phyloP scores from a whole-genome alignment of 1,139 yeast species.

The Yamadazyma diospyri region DNA sequence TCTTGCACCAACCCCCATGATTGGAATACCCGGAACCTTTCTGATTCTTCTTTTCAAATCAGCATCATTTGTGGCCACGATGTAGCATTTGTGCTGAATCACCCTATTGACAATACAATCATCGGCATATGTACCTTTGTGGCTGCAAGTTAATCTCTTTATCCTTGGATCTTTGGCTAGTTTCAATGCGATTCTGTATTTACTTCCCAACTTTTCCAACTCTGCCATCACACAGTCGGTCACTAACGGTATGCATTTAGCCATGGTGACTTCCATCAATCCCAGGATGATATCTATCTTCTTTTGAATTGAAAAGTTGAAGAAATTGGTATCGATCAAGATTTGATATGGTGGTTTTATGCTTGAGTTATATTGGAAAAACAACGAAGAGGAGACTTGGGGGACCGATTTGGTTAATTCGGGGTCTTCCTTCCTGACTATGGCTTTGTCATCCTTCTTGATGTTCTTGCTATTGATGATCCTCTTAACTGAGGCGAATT shows the following conservation, averaged over 20 bases:
- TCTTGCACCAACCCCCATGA: conserved; percentile 94
- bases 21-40: conserved; percentile 95
- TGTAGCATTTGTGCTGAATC: conserved; percentile 92
- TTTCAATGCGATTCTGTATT: conserved; percentile 85
- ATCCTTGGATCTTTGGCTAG: conserved; percentile 94
- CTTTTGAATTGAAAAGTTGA: conserved; percentile 92
- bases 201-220: conserved; percentile 91
- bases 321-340: conserved; percentile 91
- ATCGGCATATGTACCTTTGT: conserved; percentile 96
- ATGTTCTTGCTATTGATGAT: conserved; percentile 73
- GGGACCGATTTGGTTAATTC: conserved; percentile 85
- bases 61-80: conserved; percentile 98
- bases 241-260: conserved; percentile 91
- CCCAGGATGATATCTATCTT: conserved; percentile 91
- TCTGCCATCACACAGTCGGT: conserved; percentile 99
- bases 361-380: conserved; percentile 91
- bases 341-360: conserved; percentile 97
- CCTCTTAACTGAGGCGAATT: conserved; percentile 89
- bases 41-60: conserved; percentile 90
- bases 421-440: conserved; percentile 44
- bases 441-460: conserved; percentile 28
- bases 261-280: conserved; percentile 92
- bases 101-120: conserved; percentile 93
- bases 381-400: conserved; percentile 91
- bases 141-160: conserved; percentile 81